phyloP scores from a whole-genome alignment of 345 rosid species.

The Xanthoceras sorbifolium region DNA sequence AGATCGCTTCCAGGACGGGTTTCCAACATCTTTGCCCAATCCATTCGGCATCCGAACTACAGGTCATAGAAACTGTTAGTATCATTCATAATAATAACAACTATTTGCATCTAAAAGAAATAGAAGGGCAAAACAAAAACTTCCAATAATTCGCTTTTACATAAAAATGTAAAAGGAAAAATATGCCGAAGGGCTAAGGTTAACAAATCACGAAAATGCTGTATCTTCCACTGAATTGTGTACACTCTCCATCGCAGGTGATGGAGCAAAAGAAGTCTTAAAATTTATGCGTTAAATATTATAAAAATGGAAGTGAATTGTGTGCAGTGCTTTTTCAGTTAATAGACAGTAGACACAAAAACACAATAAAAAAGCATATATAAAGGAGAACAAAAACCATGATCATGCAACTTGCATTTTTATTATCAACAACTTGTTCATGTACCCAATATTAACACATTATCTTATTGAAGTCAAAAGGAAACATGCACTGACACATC shows the following conservation, averaged over 20 bases:
- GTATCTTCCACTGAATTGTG: slow-evolving; percentile 1
- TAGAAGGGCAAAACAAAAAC: not conserved
- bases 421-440: not conserved
- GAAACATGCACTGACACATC: not conserved
- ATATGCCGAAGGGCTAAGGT: not conserved
- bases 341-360: not conserved
- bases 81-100: not conserved
- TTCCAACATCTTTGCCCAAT: slow-evolving; percentile 57
- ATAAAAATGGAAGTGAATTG: not conserved
- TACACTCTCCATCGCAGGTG: not conserved
- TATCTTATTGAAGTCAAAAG: slow-evolving; percentile 10
- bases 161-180: not conserved
- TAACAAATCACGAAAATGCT: not conserved
- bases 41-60: slow-evolving; percentile 55
- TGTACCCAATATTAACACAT: not conserved
- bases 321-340: not conserved
- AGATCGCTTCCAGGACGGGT: slow-evolving; percentile 82
- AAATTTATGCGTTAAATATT: not conserved
- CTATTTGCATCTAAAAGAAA: not conserved
- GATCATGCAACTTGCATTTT: slow-evolving; percentile 13
- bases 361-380: not conserved
- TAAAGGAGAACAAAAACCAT: not conserved
- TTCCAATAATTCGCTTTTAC: not conserved
- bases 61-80: slow-evolving; percentile 18
- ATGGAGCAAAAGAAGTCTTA: not conserved